Evolutionary conservation across 257 asterid species (phyloP).

Genomic region (Misopates orontium): DNA sequence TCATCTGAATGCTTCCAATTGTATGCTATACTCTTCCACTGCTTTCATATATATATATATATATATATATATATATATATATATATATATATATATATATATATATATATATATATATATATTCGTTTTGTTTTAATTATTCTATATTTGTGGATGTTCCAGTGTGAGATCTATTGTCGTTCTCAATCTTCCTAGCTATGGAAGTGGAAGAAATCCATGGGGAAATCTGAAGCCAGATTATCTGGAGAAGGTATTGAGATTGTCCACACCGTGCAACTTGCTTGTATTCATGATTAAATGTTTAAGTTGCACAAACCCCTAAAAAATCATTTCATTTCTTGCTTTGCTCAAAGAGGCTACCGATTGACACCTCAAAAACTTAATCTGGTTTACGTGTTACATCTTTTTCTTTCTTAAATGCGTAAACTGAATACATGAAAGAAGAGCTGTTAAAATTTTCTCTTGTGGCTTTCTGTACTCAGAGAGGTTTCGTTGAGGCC

Average conservation of each 20-base stretch:
- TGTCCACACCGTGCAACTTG: neutral
- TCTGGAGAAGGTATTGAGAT: constrained; percentile 67
- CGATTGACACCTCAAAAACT: too few species aligned
- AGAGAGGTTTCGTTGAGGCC: constrained; percentile 81
- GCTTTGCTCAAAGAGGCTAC: too few species aligned
- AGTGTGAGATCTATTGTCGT: constrained; percentile 95
- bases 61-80: neutral
- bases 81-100: neutral
- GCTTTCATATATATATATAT: too few species aligned
- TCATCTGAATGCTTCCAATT: neutral
- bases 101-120: neutral
- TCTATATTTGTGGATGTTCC: constrained; percentile 30
- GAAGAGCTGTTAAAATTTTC: neutral
- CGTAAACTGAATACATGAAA: too few species aligned
- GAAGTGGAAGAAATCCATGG: constrained; percentile 98
- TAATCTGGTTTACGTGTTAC: too few species aligned
- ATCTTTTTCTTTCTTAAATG: too few species aligned
- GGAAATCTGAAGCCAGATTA: constrained; percentile 78
- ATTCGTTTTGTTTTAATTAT: constrained; percentile 16
- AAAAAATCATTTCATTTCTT: too few species aligned
- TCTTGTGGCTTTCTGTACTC: constrained; percentile 13
- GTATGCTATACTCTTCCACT: neutral
- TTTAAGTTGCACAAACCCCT: too few species aligned
- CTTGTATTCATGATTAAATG: neutral
- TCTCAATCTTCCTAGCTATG: constrained; percentile 92